These are phyloP conservation scores for Melaleuca alternifolia DNA, from an alignment of 345 rosid species.

Conservation along the genomic window DNA sequence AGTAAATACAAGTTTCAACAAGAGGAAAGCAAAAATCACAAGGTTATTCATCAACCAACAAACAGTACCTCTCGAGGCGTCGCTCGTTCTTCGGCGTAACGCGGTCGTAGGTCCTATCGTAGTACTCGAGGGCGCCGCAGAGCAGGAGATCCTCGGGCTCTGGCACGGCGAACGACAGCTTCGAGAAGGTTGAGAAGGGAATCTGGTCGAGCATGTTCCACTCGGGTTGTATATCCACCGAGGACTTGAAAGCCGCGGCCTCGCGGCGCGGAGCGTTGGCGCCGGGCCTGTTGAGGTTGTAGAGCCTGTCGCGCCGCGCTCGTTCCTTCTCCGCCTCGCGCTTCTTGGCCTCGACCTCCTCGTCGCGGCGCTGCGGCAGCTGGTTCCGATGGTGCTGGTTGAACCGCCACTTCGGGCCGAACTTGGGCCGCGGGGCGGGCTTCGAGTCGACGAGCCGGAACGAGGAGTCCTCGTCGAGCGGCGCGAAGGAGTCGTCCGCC, in stretches of 20 bases:
- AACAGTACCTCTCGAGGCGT: conserved; percentile 46
- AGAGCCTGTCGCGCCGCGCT: conserved; percentile 81
- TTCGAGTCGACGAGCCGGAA: conserved; percentile 92
- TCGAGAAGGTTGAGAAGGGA: conserved; percentile 80
- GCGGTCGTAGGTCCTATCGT: conserved; percentile 60
- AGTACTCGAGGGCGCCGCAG: conserved; percentile 75
- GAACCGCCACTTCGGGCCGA: conserved; percentile 87
- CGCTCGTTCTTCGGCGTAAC: conserved; percentile 76
- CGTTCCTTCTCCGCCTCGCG: conserved; percentile 94
- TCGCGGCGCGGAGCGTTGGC: conserved; percentile 72
- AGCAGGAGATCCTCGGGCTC: conserved; percentile 83
- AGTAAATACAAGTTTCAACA: neutral
- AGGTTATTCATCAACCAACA: neutral
- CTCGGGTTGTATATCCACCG: conserved; percentile 93
- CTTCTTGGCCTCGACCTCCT: conserved; percentile 83
- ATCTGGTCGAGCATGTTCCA: conserved; percentile 99
- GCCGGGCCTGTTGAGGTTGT: conserved; percentile 54
- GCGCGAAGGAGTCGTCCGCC: conserved; percentile 61
- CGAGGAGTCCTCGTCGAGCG: conserved; percentile 61
- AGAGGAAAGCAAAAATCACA: neutral
- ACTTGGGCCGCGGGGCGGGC: conserved; percentile 82
- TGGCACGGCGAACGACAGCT: conserved; percentile 59
- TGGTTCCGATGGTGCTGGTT: conserved; percentile 52
- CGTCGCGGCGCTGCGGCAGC: conserved; percentile 92
- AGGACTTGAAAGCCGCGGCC: conserved; percentile 72